Evolutionary conservation across 768 basidiomycete genomes (phyloP).

Genomic region (Mycena kentingensis): DNA sequence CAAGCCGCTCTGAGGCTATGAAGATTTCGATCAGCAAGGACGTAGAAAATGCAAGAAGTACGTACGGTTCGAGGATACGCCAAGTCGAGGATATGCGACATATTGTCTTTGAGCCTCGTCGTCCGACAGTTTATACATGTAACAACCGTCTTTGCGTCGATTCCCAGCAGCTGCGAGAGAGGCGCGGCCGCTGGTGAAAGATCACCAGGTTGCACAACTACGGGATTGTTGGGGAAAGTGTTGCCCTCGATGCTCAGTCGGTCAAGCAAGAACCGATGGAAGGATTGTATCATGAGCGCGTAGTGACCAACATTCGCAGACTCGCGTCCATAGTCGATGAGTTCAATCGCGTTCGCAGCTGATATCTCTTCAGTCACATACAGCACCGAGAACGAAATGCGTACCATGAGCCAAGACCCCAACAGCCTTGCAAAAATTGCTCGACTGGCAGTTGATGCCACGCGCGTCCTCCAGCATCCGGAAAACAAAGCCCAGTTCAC

Average conservation of each 20-base stretch:
- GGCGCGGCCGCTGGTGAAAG: conserved; percentile 57
- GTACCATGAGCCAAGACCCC: conserved; percentile 85
- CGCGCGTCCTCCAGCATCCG: conserved; percentile 95
- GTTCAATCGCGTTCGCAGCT: conserved; percentile 80
- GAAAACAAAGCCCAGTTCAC: conserved; percentile 92
- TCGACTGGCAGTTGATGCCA: conserved; percentile 94
- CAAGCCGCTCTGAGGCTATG: conserved; percentile 31
- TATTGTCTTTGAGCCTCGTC: conserved; percentile 70
- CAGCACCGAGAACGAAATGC: conserved; percentile 13
- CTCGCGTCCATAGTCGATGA: conserved; percentile 87
- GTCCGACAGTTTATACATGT: conserved; percentile 76
- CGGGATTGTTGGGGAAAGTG: conserved; percentile 59
- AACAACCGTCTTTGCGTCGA: conserved; percentile 75
- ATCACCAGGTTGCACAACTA: conserved; percentile 37
- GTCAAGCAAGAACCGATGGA: conserved; percentile 92
- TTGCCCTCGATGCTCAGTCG: conserved; percentile 78
- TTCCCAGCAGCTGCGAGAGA: conserved; percentile 82
- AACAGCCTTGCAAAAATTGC: conserved; percentile 95
- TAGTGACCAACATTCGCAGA: conserved; percentile 74
- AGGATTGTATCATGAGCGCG: conserved; percentile 87
- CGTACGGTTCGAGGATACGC: conserved; percentile 82
- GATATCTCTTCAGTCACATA: not conserved
- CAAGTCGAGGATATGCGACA: conserved; percentile 84
- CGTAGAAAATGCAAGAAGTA: not conserved
- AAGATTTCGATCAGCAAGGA: not conserved